These are phyloP conservation scores for Rosa lucieae DNA, from an alignment of 306 rosid genomes.

Conservation along the genomic window DNA sequence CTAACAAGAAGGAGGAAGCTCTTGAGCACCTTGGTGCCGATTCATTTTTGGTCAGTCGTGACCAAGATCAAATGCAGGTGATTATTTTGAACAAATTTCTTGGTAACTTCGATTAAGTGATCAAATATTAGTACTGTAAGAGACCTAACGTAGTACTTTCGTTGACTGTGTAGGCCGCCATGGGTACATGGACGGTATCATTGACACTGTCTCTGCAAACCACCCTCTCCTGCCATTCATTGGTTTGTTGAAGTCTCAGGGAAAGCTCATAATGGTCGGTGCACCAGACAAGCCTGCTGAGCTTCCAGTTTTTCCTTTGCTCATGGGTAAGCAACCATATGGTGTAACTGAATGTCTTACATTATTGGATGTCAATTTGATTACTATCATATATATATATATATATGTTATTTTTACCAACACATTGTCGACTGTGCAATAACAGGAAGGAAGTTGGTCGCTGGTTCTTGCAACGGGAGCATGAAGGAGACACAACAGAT, in stretches of 20 bases:
- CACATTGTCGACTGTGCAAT: not conserved
- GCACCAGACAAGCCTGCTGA: slow-evolving; percentile 29
- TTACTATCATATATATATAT: too few relatives aligned
- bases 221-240: slow-evolving; percentile 48
- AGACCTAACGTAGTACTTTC: not conserved
- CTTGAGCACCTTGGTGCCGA: not conserved
- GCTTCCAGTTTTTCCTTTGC: slow-evolving; percentile 32
- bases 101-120: not conserved
- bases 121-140: not conserved
- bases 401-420: too few relatives aligned
- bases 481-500: slow-evolving; percentile 41
- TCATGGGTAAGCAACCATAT: slow-evolving; percentile 27
- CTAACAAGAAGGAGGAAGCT: slow-evolving; percentile 1
- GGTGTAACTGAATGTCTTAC: not conserved
- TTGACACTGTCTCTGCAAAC: slow-evolving; percentile 45
- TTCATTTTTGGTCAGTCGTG: slow-evolving; percentile 21
- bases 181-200: slow-evolving; percentile 51
- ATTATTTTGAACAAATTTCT: not conserved
- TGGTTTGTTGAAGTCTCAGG: slow-evolving; percentile 38
- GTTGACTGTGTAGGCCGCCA: slow-evolving; percentile 18
- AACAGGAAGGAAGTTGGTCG: slow-evolving; percentile 22
- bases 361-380: too few relatives aligned
- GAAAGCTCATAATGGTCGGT: slow-evolving; percentile 44
- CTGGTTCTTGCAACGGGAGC: slow-evolving; percentile 34
- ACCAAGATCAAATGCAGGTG: slow-evolving; percentile 22